These are phyloP conservation scores for Colletotrichum endophyticum DNA, from an alignment of 2,329 filamentous ascomycete species.

Conservation along the genomic window DNA sequence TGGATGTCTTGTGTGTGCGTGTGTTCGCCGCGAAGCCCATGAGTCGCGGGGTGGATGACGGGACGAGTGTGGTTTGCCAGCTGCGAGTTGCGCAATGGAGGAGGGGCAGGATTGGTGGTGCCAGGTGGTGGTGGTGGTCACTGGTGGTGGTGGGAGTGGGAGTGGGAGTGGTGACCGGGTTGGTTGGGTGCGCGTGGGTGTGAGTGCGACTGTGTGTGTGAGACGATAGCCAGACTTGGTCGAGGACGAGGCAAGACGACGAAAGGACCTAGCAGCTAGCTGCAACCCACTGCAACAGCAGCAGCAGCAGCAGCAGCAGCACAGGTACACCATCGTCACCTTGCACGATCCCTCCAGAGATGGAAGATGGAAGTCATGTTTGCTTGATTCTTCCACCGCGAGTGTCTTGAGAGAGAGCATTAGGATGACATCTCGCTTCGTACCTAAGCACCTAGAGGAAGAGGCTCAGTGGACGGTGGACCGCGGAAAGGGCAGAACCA, in stretches of 20 bases:
- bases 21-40: background rate
- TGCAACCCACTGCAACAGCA: background rate
- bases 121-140: background rate
- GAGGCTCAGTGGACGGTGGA: background rate
- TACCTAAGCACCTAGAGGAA: background rate
- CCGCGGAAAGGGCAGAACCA: background rate
- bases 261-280: background rate
- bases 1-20: background rate
- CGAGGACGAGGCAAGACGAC: background rate
- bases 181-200: background rate
- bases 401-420: background rate
- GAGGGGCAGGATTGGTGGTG: background rate
- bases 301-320: background rate
- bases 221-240: background rate
- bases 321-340: background rate
- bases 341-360: background rate
- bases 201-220: background rate
- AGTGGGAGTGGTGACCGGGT: background rate
- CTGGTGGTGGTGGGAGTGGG: background rate
- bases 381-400: background rate
- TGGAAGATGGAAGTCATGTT: background rate
- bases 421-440: background rate
- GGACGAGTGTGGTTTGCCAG: background rate
- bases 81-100: background rate
- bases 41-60: background rate